Percentiles rank a stretch among this genome's conserved stretches.
Evolutionary conservation across 495 filamentous ascomycete species (phyloP).

Genomic region (Rhypophila decipiens): DNA sequence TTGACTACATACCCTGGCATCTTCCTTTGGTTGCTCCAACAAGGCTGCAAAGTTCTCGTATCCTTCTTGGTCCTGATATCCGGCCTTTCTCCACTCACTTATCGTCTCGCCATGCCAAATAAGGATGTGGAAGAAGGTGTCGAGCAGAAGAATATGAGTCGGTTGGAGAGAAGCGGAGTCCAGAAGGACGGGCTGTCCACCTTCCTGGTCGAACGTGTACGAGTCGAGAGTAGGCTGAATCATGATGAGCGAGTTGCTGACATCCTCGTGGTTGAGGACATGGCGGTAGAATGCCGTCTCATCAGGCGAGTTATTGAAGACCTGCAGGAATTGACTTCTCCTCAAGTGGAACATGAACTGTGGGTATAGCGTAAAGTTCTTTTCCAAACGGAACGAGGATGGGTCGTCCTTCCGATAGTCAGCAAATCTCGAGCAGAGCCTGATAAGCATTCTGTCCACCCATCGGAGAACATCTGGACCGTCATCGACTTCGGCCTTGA

Average conservation of each 20-base stretch:
- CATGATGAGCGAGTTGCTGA: slow-evolving; percentile 95
- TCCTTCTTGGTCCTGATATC: slow-evolving; percentile 96
- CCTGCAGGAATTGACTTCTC: slow-evolving; percentile 94
- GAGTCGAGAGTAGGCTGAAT: slow-evolving; percentile 97
- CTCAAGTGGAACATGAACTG: slow-evolving; percentile 99
- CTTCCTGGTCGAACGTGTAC: slow-evolving; percentile 93
- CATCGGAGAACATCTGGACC: slow-evolving; percentile 97
- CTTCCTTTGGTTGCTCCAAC: slow-evolving; percentile 93
- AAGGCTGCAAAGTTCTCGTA: slow-evolving; percentile 93
- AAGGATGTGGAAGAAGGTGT: slow-evolving; percentile 99
- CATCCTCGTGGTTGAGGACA: slow-evolving; percentile 95
- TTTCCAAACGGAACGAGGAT: slow-evolving; percentile 94
- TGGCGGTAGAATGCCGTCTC: slow-evolving; percentile 98
- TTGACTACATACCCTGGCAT: slow-evolving; percentile 69
- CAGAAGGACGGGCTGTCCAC: slow-evolving; percentile 80
- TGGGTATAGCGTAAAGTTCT: slow-evolving; percentile 98
- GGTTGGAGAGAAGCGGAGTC: slow-evolving; percentile 96
- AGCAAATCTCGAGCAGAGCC: slow-evolving; percentile 92
- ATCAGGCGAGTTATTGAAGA: slow-evolving; percentile 99
- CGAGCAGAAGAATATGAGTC: slow-evolving; percentile 87
- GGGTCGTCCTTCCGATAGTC: slow-evolving; percentile 99
- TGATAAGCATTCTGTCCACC: slow-evolving; percentile 98
- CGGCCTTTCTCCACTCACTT: slow-evolving; percentile 96
- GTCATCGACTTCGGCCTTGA: slow-evolving; percentile 98
- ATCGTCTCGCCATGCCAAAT: slow-evolving; percentile 99